Evolutionary conservation across 441 rosid genomes (phyloP), one percentile per base, ranked within the genome.

Genomic region (Euphorbia corollata): DNA sequence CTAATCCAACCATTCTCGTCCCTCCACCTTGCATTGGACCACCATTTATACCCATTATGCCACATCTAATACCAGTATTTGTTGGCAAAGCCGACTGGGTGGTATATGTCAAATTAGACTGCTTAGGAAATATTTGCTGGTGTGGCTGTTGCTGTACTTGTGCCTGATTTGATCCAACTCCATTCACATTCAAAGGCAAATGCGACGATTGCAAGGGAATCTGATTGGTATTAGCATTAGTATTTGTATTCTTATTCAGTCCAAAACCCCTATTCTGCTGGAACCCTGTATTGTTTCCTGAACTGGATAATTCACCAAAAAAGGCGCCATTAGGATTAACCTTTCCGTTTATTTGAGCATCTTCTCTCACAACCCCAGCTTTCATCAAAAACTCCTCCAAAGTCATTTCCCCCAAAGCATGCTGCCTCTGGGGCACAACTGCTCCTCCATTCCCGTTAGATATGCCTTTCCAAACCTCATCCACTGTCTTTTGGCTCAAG

Each of bases 281-380:
- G 78, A 83, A 80, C 66, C 80, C 85, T 57, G 79, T n/a, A 74
- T 74, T 79, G 75, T 73, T 74, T 72, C 71, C 76, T 1, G 75
- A n/a, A 19, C 43, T 75, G 0, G 76, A 22, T 27, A 83, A 69
- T 58, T 84, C 86, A 24, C 79, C 82, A 50, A 84, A 79, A 71
- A 71, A 68, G 1, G 73, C 79, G 8, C 78, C 83, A 63, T 81
- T 84, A 68, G 63, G 16, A 65, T 63, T 71, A 41, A 71, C 59
- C 71, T 75, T 77, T 30, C 50, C 87, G 30, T 68, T 79, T 70
- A 75, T 38, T 63, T 75, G 87, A 6, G 72, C 65, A 59, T 91
- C 96, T 75, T 94, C 97, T 71, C 90, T 86, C 19, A 91, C 96
- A 65, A 86, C 96, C 9, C 97, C 99, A 45, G 96, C 99, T 73